Percentiles rank a stretch among this genome's conserved stretches.
Conservation (phyloP, 2,329 filamentous ascomycete species). For the Cytospora piceicola region DNA sequence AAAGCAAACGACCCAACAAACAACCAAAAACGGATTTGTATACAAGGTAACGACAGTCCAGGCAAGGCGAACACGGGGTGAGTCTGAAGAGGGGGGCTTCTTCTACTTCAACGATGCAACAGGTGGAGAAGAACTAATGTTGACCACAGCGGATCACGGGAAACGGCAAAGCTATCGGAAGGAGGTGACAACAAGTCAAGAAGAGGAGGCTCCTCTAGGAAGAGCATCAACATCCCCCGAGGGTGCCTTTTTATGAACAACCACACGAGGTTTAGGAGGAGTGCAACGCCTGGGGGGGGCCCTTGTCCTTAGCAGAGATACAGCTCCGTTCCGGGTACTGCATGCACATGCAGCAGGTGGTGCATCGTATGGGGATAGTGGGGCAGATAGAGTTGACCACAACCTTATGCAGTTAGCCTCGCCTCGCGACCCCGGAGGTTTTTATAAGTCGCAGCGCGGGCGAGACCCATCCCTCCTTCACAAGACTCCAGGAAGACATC, state of each 20-base stretch:
- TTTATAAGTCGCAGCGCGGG: not conserved
- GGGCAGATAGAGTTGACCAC: slow-evolving; percentile 16
- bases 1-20: slow-evolving; percentile 5
- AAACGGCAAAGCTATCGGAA: not conserved
- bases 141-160: slow-evolving; percentile 6
- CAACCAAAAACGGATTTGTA: not conserved
- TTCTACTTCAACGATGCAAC: not conserved
- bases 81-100: not conserved
- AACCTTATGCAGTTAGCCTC: slow-evolving; percentile 20
- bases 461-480: slow-evolving; percentile 7
- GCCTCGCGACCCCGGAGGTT: slow-evolving; percentile 3
- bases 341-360: not conserved
- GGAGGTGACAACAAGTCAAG: not conserved
- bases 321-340: slow-evolving; percentile 11
- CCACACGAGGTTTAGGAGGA: slow-evolving; percentile 19
- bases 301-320: slow-evolving; percentile 20
- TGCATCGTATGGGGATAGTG: slow-evolving; percentile 17
- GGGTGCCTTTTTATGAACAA: slow-evolving; percentile 17
- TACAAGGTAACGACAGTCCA: slow-evolving; percentile 2
- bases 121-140: slow-evolving; percentile 17
- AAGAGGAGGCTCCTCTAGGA: slow-evolving; percentile 1
- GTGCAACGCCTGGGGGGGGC: slow-evolving; percentile 12
- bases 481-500: slow-evolving; percentile 6
- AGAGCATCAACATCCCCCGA: not conserved
- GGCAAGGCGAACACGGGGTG: slow-evolving; percentile 10